Evolutionary conservation across 306 rosid species (phyloP).

Genomic region (Castanopsis chinensis): DNA sequence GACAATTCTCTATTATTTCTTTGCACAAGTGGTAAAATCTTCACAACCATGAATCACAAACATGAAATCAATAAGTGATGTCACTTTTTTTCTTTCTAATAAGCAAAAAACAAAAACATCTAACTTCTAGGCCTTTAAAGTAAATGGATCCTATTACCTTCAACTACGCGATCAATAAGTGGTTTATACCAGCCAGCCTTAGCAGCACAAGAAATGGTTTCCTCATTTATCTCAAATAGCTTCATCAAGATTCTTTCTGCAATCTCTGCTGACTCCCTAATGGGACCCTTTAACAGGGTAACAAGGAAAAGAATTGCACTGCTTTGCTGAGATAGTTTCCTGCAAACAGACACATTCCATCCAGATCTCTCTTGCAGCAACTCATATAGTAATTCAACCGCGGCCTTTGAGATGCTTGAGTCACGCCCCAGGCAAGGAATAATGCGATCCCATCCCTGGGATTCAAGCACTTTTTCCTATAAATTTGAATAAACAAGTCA

Average conservation of each 20-base stretch:
- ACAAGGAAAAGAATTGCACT: slow-evolving; percentile 57
- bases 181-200: slow-evolving; percentile 77
- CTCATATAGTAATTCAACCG: slow-evolving; percentile 58
- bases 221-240: slow-evolving; percentile 61
- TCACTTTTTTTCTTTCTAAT: background rate
- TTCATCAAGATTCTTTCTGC: slow-evolving; percentile 63
- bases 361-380: slow-evolving; percentile 61
- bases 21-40: background rate
- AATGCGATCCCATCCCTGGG: slow-evolving; percentile 66
- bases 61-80: background rate
- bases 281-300: slow-evolving; percentile 43
- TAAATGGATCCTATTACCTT: slow-evolving; percentile 43
- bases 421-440: slow-evolving; percentile 55
- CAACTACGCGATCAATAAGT: slow-evolving; percentile 52
- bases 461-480: slow-evolving; percentile 57
- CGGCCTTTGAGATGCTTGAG: slow-evolving; percentile 57
- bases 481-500: slow-evolving; percentile 9
- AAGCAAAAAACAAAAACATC: background rate
- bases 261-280: slow-evolving; percentile 50
- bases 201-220: slow-evolving; percentile 52
- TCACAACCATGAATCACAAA: background rate
- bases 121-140: background rate
- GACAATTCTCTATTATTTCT: background rate
- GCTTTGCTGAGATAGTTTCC: slow-evolving; percentile 53
- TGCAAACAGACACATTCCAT: slow-evolving; percentile 61